A percentile compares a stretch with the other conserved stretches of the same genome.
Evolutionary conservation across 139 green algal genomes (phyloP).

Genomic region (Chlamydomonas sphaeroides): DNA sequence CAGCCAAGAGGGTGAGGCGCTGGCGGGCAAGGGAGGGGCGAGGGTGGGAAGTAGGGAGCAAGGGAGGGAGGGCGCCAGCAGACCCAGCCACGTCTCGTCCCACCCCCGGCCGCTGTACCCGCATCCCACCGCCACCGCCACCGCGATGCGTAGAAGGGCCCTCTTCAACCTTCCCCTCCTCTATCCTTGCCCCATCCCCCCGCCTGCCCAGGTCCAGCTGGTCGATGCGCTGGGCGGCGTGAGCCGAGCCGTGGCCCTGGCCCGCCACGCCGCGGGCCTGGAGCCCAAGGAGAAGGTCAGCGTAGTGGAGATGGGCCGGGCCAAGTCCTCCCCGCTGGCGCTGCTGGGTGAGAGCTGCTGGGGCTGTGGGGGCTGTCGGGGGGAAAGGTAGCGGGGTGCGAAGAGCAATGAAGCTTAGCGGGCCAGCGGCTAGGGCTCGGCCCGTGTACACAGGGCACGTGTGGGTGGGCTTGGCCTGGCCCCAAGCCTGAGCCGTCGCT

Average conservation of each 20-base stretch:
- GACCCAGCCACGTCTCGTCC: no score
- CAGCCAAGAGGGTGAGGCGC: slow-evolving; percentile 68
- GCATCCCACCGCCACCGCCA: neutral
- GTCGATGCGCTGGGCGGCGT: slow-evolving; percentile 91
- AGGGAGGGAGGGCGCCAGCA: no score
- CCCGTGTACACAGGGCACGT: no score
- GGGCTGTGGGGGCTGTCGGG: no score
- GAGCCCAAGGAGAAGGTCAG: slow-evolving; percentile 52
- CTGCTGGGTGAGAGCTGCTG: slow-evolving; percentile 53
- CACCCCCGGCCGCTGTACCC: no score
- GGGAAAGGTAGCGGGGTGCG: no score
- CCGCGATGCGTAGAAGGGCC: neutral
- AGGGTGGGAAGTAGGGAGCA: no score
- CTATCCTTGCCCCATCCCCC: neutral
- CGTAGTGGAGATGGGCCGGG: slow-evolving; percentile 68
- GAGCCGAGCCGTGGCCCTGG: slow-evolving; percentile 75
- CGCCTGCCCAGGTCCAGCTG: slow-evolving; percentile 52
- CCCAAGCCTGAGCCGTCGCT: no score
- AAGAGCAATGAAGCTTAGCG: no score
- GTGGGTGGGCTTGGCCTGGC: no score
- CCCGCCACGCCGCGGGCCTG: slow-evolving; percentile 76
- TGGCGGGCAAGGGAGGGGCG: no score
- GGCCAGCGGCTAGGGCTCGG: no score
- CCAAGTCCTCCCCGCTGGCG: slow-evolving; percentile 52
- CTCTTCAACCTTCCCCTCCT: neutral